Evolutionary conservation across 2,329 filamentous ascomycete species (phyloP), one percentile per base, ranked within the genome.

Genomic region (Cladosporium sp.): DNA sequence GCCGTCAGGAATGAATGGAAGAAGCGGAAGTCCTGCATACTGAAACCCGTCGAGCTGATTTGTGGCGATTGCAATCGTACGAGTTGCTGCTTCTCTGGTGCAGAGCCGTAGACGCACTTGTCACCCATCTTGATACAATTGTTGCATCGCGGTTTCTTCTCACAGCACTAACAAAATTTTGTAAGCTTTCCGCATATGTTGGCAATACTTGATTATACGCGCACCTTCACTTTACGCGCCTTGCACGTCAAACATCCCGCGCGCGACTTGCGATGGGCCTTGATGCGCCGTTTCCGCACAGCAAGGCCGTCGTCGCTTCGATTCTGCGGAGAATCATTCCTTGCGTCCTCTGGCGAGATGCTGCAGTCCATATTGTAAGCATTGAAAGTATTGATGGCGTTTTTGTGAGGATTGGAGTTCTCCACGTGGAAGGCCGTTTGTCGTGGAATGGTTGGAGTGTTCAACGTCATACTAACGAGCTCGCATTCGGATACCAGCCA

Each of bases 381-480:
- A 28, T 28, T 15, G 3, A 13, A 24, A 7, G 20, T 25, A 25
- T 13, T 3, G 12, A 8, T 12, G 12, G 22, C 3, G 22, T n/a
- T n/a, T n/a, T n/a, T 28, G 25, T 17, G 22, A 15, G 42, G 17
- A 9, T 7, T 24, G 2, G 22, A 22, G 3, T n/a, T 22, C 19
- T 45, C 4, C 17, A 15, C 42, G 22, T 22, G 24, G 12, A 45
- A 28, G 12, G 28, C 28, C 4, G 12, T 10, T 9, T 44, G 40
- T n/a, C 9, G 22, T n/a, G n/a, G 40, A 44, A 44, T 25, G 39
- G 20, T 10, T 22, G 7, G 39, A 24, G 24, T 45, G 22, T n/a
- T 28, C 72, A 99, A 99, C 73, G 94, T 99, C 70, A 95, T 97
- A 96, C 95, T 64, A 97, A 97, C 74, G 94, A 97, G 76, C 42